Conservation (phyloP, 1,284 basidiomycete genomes). For the Trichosporon sp. region DNA sequence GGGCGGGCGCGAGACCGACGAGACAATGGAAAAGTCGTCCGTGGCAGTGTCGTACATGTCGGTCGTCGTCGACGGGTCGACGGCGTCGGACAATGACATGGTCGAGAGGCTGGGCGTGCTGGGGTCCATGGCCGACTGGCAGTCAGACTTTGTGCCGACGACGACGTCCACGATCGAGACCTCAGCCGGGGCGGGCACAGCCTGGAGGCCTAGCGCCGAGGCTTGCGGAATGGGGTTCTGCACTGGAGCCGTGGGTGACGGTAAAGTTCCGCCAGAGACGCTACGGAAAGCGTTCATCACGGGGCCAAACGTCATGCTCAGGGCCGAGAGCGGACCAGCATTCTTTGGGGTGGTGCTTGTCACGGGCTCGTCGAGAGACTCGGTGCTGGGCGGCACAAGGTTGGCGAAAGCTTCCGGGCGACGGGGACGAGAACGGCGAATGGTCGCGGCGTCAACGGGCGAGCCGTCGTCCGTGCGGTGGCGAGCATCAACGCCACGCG, state of each 20-base stretch:
- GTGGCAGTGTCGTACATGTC: conserved; percentile 33
- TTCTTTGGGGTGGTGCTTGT: conserved; percentile 10
- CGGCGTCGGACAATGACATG: conserved; percentile 39
- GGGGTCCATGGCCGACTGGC: not conserved
- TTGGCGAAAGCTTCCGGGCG: conserved; percentile 12
- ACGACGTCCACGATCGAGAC: conserved; percentile 36
- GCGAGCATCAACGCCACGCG: conserved; percentile 34
- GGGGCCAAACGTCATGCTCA: conserved; percentile 25
- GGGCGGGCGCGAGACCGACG: conserved; percentile 12
- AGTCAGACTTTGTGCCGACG: conserved; percentile 23
- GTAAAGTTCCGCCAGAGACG: conserved; percentile 11
- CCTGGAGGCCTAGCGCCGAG: conserved; percentile 24
- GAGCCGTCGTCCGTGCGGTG: conserved; percentile 7
- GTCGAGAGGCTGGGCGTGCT: conserved; percentile 43
- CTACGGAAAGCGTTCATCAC: conserved; percentile 38
- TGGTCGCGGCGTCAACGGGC: conserved; percentile 19
- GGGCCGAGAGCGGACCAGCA: conserved; percentile 26
- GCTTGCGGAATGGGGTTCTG: not conserved
- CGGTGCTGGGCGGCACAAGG: conserved; percentile 16
- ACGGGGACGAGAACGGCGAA: conserved; percentile 7
- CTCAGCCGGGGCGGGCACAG: conserved; percentile 29
- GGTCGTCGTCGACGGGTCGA: conserved; percentile 32
- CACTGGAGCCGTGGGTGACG: conserved; percentile 1
- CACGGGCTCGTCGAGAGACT: conserved; percentile 16
- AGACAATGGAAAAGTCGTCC: conserved; percentile 30